Conservation (phyloP, 2,329 filamentous ascomycete species). For the Ascochyta koolunga region DNA sequence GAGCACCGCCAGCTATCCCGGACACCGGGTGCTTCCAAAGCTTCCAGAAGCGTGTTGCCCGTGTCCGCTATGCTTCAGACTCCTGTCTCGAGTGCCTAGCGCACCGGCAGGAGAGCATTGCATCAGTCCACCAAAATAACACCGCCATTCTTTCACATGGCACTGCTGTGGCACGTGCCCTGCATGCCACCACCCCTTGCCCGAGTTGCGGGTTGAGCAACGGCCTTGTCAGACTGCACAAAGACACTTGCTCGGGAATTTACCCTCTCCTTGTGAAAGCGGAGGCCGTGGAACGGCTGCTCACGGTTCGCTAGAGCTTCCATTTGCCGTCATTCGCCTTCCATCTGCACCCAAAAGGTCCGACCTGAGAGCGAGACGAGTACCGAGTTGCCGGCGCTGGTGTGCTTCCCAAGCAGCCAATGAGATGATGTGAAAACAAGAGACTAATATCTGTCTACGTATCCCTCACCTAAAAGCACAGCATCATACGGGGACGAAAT, state of each 20-base stretch:
- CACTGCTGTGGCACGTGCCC: constrained; percentile 7
- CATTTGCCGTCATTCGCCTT: not conserved
- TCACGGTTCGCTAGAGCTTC: constrained; percentile 7
- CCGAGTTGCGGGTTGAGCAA: constrained; percentile 1
- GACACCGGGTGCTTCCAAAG: constrained; percentile 7
- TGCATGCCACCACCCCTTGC: constrained; percentile 9
- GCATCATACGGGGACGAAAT: constrained; percentile 15
- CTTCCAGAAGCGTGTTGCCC: constrained; percentile 14
- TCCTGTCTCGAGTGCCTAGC: constrained; percentile 2
- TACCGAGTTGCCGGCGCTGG: not conserved
- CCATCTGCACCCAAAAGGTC: not conserved
- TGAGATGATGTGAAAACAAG: not conserved
- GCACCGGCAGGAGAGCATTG: constrained; percentile 1
- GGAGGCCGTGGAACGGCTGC: not conserved
- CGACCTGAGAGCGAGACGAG: constrained; percentile 2
- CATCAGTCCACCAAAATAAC: constrained; percentile 11
- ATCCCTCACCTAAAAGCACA: constrained; percentile 13
- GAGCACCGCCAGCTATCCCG: constrained; percentile 13
- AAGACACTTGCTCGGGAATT: constrained; percentile 7
- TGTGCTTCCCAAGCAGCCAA: not conserved
- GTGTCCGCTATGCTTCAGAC: constrained; percentile 1
- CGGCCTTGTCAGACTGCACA: constrained; percentile 3
- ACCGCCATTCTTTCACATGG: constrained; percentile 6
- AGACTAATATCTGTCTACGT: too few species aligned
- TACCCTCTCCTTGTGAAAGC: constrained; percentile 2